phyloP scores from a whole-genome alignment of 1,284 basidiomycete species.

The Heterobasidion occidentale region DNA sequence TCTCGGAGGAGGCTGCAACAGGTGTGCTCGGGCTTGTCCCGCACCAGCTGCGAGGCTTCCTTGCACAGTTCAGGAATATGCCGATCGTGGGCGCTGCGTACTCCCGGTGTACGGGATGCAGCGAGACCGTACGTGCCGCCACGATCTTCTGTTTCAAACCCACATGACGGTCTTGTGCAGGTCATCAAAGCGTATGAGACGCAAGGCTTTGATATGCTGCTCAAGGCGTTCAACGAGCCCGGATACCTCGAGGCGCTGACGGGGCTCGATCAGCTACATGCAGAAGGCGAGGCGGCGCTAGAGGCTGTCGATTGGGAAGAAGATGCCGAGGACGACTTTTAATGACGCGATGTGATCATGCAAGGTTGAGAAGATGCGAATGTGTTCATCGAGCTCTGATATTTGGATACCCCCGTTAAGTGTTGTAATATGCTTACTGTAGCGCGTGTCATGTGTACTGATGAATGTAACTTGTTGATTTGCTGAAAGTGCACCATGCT shows the following conservation, averaged over 20 bases:
- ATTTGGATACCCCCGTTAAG: too few species aligned
- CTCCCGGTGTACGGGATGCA: slow-evolving; percentile 87
- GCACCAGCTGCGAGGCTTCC: slow-evolving; percentile 89
- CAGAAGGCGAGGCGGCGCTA: slow-evolving; percentile 71
- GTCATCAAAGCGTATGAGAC: slow-evolving; percentile 71
- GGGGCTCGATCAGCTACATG: slow-evolving; percentile 79
- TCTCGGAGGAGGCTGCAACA: slow-evolving; percentile 24
- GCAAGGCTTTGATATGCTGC: slow-evolving; percentile 73
- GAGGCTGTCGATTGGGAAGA: slow-evolving; percentile 75
- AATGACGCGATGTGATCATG: neutral
- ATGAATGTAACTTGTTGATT: too few species aligned
- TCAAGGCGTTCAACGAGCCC: slow-evolving; percentile 79
- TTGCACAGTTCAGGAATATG: slow-evolving; percentile 81
- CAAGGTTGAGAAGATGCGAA: too few species aligned
- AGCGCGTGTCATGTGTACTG: too few species aligned
- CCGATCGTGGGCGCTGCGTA: slow-evolving; percentile 84
- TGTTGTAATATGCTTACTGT: too few species aligned
- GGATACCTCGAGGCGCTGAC: slow-evolving; percentile 80
- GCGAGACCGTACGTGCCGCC: slow-evolving; percentile 49
- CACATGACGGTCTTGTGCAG: slow-evolving; percentile 26
- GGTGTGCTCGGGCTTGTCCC: slow-evolving; percentile 83
- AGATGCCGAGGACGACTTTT: slow-evolving; percentile 41
- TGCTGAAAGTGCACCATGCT: too few species aligned
- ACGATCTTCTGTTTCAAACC: neutral
- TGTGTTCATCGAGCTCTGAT: too few species aligned